These are phyloP conservation scores for Xylaria venustula DNA, from an alignment of 495 filamentous ascomycete genomes.

Conservation along the genomic window DNA sequence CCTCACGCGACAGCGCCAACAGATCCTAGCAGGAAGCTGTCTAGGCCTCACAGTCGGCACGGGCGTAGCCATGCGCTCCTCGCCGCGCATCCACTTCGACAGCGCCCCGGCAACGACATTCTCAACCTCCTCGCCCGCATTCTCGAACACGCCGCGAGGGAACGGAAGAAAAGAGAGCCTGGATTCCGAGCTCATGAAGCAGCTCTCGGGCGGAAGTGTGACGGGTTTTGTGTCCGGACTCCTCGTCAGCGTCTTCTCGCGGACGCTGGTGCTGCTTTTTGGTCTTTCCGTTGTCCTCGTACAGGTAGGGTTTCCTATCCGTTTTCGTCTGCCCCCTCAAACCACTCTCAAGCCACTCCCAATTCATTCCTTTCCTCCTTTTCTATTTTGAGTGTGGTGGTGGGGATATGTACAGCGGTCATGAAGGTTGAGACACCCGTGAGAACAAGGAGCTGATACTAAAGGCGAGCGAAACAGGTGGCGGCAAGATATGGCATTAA, in stretches of 20 bases:
- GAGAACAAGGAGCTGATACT: not conserved
- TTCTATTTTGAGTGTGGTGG: not conserved
- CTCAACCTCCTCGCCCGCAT: constrained; percentile 1
- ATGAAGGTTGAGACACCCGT: not conserved
- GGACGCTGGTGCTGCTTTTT: constrained; percentile 67
- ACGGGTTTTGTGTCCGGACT: constrained; percentile 67
- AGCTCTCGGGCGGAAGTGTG: constrained; percentile 69
- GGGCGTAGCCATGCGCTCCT: constrained; percentile 19
- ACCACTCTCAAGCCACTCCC: too few species aligned
- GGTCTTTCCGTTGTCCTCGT: constrained; percentile 68
- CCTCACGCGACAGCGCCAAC: constrained; percentile 11
- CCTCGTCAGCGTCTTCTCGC: constrained; percentile 71
- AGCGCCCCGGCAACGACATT: not conserved
- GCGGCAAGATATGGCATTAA: constrained; percentile 73
- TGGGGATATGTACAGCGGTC: too few species aligned
- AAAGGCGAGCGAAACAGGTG: constrained; percentile 44
- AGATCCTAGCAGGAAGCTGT: constrained; percentile 21
- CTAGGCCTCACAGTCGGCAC: constrained; percentile 25
- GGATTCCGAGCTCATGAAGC: constrained; percentile 56
- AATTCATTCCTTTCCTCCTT: constrained; percentile 20
- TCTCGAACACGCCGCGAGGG: constrained; percentile 14
- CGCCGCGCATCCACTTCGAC: constrained; percentile 15
- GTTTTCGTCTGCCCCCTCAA: too few species aligned
- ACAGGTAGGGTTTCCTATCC: too few species aligned
- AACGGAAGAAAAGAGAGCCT: constrained; percentile 33